Percentiles rank a stretch among this genome's conserved stretches.
Conservation (phyloP, 768 basidiomycete genomes). For the Zangia roseola region DNA sequence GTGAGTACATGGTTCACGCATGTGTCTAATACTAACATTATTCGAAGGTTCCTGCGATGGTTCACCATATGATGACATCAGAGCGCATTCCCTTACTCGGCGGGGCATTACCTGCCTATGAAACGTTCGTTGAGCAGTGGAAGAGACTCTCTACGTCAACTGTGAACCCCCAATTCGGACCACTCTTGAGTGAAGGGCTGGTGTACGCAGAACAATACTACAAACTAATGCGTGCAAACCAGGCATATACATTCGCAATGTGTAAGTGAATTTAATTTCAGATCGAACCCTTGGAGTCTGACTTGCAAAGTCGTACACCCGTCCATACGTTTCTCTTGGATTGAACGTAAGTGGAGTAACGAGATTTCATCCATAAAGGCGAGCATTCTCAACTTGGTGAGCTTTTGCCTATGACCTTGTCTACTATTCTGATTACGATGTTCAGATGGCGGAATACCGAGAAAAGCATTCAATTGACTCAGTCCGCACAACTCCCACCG, state of each 20-base stretch:
- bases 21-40: too few relatives aligned
- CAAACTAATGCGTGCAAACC: not conserved
- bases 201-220: not conserved
- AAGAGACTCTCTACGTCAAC: not conserved
- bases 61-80: not conserved
- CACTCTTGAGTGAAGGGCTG: not conserved
- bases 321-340: not conserved
- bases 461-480: not conserved
- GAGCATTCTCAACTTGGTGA: not conserved
- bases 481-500: not conserved
- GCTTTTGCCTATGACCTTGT: not conserved
- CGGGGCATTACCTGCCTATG: not conserved
- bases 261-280: too few relatives aligned
- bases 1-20: too few relatives aligned
- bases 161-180: not conserved
- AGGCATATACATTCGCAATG: too few relatives aligned
- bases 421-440: not conserved
- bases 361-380: not conserved
- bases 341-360: not conserved
- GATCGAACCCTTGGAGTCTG: too few relatives aligned
- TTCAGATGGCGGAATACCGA: not conserved
- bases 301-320: not conserved
- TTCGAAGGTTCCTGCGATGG: not conserved
- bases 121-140: slow-evolving; percentile 1
- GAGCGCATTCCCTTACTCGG: slow-evolving; percentile 1